Evolutionary conservation across 2,329 filamentous ascomycete genomes (phyloP).

Genomic region (Hypoxylon rubiginosum): DNA sequence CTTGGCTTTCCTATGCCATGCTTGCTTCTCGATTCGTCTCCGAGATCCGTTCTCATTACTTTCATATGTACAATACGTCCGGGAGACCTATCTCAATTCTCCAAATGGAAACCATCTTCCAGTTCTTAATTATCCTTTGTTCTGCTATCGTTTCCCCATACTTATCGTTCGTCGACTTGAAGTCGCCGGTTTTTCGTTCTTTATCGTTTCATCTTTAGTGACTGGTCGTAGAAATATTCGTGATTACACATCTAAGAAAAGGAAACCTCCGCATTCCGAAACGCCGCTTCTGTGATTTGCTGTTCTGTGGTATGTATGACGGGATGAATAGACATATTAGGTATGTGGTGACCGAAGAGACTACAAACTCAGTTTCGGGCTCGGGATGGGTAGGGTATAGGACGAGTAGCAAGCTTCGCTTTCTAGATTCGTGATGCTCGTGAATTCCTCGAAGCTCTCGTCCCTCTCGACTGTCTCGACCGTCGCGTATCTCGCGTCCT

Average conservation of each 20-base stretch:
- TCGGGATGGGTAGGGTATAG: conserved; percentile 28
- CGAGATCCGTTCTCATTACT: conserved; percentile 20
- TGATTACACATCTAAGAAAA: conserved; percentile 34
- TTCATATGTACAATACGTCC: conserved; percentile 35
- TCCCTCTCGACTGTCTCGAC: conserved; percentile 49
- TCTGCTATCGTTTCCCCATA: neutral
- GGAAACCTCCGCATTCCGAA: conserved; percentile 35
- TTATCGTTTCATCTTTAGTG: conserved; percentile 25
- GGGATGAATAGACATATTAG: conserved; percentile 14
- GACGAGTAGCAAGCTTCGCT: conserved; percentile 6
- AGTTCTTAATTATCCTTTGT: conserved; percentile 7
- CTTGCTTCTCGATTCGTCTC: conserved; percentile 9
- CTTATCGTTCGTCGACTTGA: neutral
- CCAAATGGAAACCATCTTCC: conserved; percentile 19
- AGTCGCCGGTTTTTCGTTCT: neutral
- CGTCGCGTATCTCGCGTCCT: conserved; percentile 56
- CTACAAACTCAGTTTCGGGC: conserved; percentile 29
- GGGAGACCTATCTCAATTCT: conserved; percentile 18
- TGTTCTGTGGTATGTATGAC: conserved; percentile 32
- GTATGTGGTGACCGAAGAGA: conserved; percentile 12
- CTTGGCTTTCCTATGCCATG: conserved; percentile 8
- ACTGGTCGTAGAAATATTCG: conserved; percentile 24
- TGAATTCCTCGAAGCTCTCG: conserved; percentile 45
- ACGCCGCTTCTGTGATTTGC: conserved; percentile 47
- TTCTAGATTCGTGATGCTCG: conserved; percentile 45